A percentile compares a stretch with the other conserved stretches of the same genome.
phyloP scores from a whole-genome alignment of 306 rosid species.

The Gastrolobium bilobum region DNA sequence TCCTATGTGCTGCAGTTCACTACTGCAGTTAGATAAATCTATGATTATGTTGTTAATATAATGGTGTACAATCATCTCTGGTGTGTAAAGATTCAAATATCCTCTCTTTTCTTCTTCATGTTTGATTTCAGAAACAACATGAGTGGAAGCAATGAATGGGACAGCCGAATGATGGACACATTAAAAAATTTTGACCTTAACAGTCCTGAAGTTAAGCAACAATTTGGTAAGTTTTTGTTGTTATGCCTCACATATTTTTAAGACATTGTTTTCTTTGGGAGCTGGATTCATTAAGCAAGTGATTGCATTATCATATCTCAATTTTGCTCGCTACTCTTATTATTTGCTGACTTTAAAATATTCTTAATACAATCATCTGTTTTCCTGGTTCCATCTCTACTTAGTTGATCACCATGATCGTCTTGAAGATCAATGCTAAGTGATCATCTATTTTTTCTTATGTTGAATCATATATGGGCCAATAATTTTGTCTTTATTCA shows the following conservation, averaged over 20 bases:
- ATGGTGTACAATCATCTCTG: conserved; percentile 24
- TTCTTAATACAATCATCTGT: background rate
- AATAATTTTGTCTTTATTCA: background rate
- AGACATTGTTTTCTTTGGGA: conserved; percentile 10
- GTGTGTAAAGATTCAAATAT: conserved; percentile 18
- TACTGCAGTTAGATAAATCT: conserved; percentile 38
- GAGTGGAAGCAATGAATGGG: conserved; percentile 91
- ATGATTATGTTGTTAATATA: conserved; percentile 30
- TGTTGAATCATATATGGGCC: background rate
- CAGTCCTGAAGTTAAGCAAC: conserved; percentile 97
- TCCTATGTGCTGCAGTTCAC: conserved; percentile 7
- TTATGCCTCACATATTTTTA: conserved; percentile 19
- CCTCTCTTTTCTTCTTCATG: conserved; percentile 18
- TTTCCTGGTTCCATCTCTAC: background rate
- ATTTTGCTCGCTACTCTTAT: background rate
- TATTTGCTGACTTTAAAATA: conserved; percentile 6
- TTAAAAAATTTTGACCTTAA: conserved; percentile 92
- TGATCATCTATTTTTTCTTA: background rate
- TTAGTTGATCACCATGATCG: conserved; percentile 16
- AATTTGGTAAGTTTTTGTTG: conserved; percentile 75
- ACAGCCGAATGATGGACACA: conserved; percentile 85
- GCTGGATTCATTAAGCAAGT: conserved; percentile 30
- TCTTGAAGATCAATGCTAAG: conserved; percentile 1
- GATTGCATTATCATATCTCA: conserved; percentile 8
- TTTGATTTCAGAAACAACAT: conserved; percentile 74